These are phyloP conservation scores for Sodiomyces alkalinus DNA, from an alignment of 2,329 filamentous ascomycete genomes.

Conservation along the genomic window DNA sequence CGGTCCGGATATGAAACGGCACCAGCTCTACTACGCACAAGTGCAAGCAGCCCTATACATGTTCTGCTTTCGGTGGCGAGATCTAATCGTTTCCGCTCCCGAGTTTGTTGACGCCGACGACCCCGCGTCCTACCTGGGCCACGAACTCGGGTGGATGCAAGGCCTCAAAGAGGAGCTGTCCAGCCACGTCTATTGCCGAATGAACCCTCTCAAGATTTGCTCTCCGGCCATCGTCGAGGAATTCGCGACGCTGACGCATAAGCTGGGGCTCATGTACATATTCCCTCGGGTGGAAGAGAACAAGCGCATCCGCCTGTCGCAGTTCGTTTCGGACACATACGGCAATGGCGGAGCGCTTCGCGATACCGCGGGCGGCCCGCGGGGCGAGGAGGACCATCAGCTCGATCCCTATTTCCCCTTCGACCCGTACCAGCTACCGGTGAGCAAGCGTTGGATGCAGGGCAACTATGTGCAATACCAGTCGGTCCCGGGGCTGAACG, in stretches of 20 bases:
- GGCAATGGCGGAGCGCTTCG: conserved; percentile 38
- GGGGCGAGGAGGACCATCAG: conserved; percentile 67
- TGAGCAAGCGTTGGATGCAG: conserved; percentile 78
- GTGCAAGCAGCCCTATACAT: conserved; percentile 87
- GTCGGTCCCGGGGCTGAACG: conserved; percentile 54
- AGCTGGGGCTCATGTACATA: conserved; percentile 79
- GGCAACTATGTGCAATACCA: conserved; percentile 72
- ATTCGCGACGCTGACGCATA: conserved; percentile 76
- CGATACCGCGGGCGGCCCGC: conserved; percentile 33
- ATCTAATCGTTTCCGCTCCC: conserved; percentile 53
- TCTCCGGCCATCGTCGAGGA: conserved; percentile 80
- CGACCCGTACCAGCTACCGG: conserved; percentile 83
- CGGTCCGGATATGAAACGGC: conserved; percentile 73
- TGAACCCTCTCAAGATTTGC: conserved; percentile 93
- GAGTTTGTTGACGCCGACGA: conserved; percentile 49
- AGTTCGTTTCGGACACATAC: conserved; percentile 45
- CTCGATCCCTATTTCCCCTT: conserved; percentile 95
- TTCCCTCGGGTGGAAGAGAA: conserved; percentile 81
- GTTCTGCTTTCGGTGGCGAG: conserved; percentile 95
- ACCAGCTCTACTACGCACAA: conserved; percentile 72
- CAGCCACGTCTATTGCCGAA: conserved; percentile 67
- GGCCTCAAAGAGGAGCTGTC: conserved; percentile 60
- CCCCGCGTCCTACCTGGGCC: conserved; percentile 42
- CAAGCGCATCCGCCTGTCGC: conserved; percentile 70
- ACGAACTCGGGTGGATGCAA: conserved; percentile 65